These are phyloP conservation scores for Aspergillus fumigatus DNA, from an alignment of 2,329 filamentous ascomycete genomes.

Conservation along the genomic window DNA sequence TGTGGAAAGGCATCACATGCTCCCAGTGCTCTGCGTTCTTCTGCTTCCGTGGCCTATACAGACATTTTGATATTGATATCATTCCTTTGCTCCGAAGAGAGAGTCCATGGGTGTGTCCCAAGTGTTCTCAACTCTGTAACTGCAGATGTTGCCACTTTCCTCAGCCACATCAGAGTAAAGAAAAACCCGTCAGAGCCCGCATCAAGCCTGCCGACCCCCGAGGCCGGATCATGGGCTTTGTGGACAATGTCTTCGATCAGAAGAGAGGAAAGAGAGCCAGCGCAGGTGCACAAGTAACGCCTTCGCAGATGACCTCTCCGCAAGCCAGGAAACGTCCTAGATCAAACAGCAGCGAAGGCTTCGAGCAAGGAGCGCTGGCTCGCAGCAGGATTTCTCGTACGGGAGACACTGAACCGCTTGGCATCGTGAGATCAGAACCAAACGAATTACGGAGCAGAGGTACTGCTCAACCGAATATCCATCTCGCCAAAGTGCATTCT, in stretches of 20 bases:
- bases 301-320: background rate
- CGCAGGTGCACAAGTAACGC: constrained; percentile 2
- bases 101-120: constrained; percentile 30
- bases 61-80: constrained; percentile 33
- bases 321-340: constrained; percentile 10
- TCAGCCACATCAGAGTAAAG: constrained; percentile 29
- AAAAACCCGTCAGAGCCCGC: constrained; percentile 30
- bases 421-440: background rate
- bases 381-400: background rate
- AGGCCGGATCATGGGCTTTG: constrained; percentile 32
- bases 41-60: constrained; percentile 33
- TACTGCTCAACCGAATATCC: background rate
- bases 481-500: background rate
- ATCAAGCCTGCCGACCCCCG: constrained; percentile 30
- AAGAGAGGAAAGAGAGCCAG: constrained; percentile 23
- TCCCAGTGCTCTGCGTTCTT: constrained; percentile 33
- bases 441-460: background rate
- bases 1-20: constrained; percentile 33
- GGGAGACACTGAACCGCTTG: background rate
- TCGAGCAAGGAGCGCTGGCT: background rate
- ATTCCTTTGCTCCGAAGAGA: constrained; percentile 25
- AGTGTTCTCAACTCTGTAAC: constrained; percentile 32
- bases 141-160: constrained; percentile 35
- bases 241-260: constrained; percentile 36
- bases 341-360: background rate